Percentiles rank a stretch among this genome's conserved stretches.
Evolutionary conservation across 192 early-diverging fungal species (phyloP).

Genomic region (Backusella parvicylindrica): DNA sequence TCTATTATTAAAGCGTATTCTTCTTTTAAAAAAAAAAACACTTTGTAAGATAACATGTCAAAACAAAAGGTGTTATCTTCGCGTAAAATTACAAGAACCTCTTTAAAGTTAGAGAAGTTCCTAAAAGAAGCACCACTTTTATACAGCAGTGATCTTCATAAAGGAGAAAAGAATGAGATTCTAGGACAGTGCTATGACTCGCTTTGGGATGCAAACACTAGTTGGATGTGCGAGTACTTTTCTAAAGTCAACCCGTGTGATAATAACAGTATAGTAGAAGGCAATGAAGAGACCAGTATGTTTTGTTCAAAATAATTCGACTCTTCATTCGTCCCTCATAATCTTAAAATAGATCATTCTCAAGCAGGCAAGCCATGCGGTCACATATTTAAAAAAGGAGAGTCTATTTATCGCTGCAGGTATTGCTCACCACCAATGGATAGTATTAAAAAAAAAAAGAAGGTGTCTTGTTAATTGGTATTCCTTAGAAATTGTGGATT

Average conservation of each 20-base stretch:
- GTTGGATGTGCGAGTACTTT: conserved; percentile 27
- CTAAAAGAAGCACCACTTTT: conserved; percentile 25
- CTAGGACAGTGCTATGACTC: conserved; percentile 26
- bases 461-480: background rate
- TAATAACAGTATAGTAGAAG: no score
- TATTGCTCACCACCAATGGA: conserved; percentile 20
- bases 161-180: conserved; percentile 8
- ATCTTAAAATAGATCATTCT: conserved; percentile 9
- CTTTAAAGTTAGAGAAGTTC: conserved; percentile 7
- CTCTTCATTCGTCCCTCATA: background rate
- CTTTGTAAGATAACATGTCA: background rate
- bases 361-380: conserved; percentile 87
- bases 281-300: conserved; percentile 11
- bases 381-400: conserved; percentile 90
- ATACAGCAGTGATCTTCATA: conserved; percentile 8
- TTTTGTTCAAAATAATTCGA: background rate
- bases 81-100: background rate
- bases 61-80: background rate
- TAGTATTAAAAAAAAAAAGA: background rate
- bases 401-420: conserved; percentile 91
- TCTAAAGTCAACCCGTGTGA: background rate
- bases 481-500: conserved; percentile 80
- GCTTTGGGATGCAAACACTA: conserved; percentile 26
- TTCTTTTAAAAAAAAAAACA: background rate
- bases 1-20: background rate